These are phyloP conservation scores for Neurospora sp. DNA, from an alignment of 495 filamentous ascomycete genomes.

Conservation along the genomic window DNA sequence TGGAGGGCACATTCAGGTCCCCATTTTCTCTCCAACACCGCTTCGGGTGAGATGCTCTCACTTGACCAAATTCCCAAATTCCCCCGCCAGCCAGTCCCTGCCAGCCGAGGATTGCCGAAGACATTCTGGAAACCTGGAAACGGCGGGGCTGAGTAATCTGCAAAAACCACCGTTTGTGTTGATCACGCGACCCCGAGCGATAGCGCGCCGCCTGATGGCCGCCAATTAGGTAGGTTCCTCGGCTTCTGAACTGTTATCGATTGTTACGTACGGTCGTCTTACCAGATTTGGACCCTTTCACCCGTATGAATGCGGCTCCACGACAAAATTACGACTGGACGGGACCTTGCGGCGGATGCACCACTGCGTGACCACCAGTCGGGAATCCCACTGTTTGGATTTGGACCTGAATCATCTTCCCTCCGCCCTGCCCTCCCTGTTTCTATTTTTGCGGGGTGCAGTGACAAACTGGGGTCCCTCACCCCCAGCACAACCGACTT, in stretches of 20 bases:
- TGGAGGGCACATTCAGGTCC: background rate
- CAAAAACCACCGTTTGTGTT: background rate
- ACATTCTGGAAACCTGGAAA: background rate
- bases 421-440: background rate
- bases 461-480: background rate
- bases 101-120: slow-evolving; percentile 31
- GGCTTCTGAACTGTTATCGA: background rate
- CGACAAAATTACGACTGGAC: background rate
- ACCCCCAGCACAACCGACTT: background rate
- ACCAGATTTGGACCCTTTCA: background rate
- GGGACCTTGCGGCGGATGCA: background rate
- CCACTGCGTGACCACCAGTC: background rate
- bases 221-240: background rate
- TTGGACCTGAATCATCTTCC: background rate
- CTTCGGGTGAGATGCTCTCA: background rate
- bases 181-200: background rate
- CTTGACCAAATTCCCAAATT: background rate
- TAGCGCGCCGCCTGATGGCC: background rate
- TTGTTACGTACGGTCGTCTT: background rate
- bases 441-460: background rate
- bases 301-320: background rate
- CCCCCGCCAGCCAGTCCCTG: slow-evolving; percentile 1
- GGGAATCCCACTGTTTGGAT: background rate
- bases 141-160: background rate
- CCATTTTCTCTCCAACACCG: background rate